Conservation (phyloP, 208 protist genomes). For the Trypanosoma theileri region DNA sequence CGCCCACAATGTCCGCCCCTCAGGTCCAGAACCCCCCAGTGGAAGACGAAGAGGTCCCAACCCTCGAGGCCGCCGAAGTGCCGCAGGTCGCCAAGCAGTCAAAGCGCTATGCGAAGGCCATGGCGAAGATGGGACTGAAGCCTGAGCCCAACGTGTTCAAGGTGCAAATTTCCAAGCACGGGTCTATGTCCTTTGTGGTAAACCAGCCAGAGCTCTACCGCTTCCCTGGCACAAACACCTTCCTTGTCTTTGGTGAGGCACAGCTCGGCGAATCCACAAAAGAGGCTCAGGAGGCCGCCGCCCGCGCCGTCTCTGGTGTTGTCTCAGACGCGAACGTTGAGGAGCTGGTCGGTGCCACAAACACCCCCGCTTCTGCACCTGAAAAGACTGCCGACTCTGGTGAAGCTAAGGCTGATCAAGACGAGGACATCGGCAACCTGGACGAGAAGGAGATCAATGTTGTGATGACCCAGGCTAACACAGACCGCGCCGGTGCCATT, state of each 20-base stretch:
- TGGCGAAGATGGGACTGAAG: conserved; percentile 97
- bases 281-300: conserved; percentile 67
- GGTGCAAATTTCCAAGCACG: conserved; percentile 93
- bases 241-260: conserved; percentile 97
- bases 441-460: conserved; percentile 87
- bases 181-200: conserved; percentile 92
- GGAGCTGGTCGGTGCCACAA: background rate
- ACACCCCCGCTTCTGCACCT: background rate
- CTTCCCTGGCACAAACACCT: conserved; percentile 94
- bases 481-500: conserved; percentile 76
- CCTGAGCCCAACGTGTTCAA: conserved; percentile 90
- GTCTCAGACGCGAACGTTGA: conserved; percentile 32
- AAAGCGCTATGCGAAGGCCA: conserved; percentile 96
- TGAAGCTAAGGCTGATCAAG: conserved; percentile 40
- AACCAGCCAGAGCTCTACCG: conserved; percentile 96
- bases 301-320: conserved; percentile 59
- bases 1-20: conserved; percentile 44
- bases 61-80: conserved; percentile 71
- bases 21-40: conserved; percentile 61
- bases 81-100: conserved; percentile 69
- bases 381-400: conserved; percentile 19
- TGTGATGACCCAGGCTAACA: conserved; percentile 77
- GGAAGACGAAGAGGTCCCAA: conserved; percentile 73
- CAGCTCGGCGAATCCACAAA: conserved; percentile 92
- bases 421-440: conserved; percentile 49